phyloP scores from a whole-genome alignment of 169 alveolate genomes.

The Cryptosporidium sp. region DNA sequence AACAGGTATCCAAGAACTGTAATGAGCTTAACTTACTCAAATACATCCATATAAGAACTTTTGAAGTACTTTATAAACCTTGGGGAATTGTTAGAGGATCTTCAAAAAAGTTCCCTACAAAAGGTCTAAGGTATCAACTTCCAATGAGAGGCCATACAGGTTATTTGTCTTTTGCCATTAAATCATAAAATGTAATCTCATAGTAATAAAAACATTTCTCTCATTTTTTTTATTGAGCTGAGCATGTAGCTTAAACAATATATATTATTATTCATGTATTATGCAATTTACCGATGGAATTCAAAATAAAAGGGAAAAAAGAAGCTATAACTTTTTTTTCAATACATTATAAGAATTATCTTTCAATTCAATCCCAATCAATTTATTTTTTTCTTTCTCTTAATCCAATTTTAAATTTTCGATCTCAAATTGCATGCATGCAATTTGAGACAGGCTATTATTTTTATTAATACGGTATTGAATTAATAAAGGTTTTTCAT shows the following conservation, averaged over 20 bases:
- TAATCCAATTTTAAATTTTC: neutral
- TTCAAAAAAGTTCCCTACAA: conserved; percentile 27
- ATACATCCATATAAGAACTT: conserved; percentile 84
- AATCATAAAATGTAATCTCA: neutral
- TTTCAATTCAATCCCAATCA: neutral
- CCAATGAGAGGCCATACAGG: conserved; percentile 76
- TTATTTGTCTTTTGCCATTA: conserved; percentile 65
- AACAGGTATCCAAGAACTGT: conserved; percentile 88
- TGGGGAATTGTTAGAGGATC: conserved; percentile 85
- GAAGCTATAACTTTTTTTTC: no score
- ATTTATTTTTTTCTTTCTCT: no score
- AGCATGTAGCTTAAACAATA: neutral
- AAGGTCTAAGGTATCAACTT: conserved; percentile 70
- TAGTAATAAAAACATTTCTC: neutral
- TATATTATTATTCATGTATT: neutral
- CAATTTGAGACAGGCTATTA: neutral
- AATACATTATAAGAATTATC: neutral
- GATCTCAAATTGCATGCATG: neutral
- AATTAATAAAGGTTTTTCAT: no score
- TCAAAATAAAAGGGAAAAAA: neutral
- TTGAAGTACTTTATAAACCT: conserved; percentile 87
- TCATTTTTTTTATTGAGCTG: neutral
- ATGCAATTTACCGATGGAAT: neutral
- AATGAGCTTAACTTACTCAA: conserved; percentile 53
- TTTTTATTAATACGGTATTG: no score